A percentile compares a stretch with the other conserved stretches of the same genome.
phyloP scores from a whole-genome alignment of 257 asterid species.

The Nicotiana knightiana region DNA sequence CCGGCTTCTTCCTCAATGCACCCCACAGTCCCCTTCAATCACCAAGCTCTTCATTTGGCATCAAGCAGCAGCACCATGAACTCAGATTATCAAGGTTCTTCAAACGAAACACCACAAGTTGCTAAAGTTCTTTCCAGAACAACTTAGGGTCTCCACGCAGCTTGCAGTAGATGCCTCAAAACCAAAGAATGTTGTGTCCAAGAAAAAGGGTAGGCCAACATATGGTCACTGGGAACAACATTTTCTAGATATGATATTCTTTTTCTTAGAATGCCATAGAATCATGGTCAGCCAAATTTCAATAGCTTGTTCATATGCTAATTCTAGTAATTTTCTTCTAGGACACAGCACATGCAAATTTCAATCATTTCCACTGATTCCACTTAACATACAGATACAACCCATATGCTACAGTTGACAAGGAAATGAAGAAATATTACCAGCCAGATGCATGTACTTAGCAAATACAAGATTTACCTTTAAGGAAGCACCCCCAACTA shows the following conservation, averaged over 20 bases:
- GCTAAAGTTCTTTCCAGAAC: not conserved
- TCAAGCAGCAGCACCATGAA: no score
- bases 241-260: not conserved
- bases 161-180: not conserved
- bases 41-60: not conserved
- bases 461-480: conserved; percentile 45
- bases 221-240: not conserved
- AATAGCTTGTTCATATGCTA: not conserved
- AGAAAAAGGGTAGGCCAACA: not conserved
- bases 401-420: not conserved
- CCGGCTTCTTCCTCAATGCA: not conserved
- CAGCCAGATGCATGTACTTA: not conserved
- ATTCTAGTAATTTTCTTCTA: not conserved
- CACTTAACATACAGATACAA: not conserved
- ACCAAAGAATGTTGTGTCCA: not conserved
- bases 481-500: conserved; percentile 97
- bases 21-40: not conserved
- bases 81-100: not conserved
- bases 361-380: not conserved
- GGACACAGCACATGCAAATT: not conserved
- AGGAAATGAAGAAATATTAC: not conserved
- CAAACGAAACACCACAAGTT: not conserved
- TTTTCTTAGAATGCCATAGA: not conserved
- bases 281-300: not conserved
- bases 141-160: not conserved